These are phyloP conservation scores for Salix suchowensis DNA, from an alignment of 345 rosid species.

Conservation along the genomic window DNA sequence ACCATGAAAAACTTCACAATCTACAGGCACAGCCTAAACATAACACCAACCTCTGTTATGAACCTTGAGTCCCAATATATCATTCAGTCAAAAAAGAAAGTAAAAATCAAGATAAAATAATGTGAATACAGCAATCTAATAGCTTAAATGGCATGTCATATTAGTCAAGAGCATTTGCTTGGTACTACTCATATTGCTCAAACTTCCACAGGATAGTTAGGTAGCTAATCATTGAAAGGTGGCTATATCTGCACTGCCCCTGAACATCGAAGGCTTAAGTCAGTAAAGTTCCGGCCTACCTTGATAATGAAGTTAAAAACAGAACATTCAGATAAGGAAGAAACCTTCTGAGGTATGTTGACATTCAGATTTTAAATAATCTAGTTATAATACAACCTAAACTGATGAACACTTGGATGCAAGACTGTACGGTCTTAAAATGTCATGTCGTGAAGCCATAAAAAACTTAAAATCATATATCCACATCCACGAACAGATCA, in stretches of 20 bases:
- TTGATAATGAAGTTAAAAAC: neutral
- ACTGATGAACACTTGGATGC: neutral
- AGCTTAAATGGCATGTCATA: neutral
- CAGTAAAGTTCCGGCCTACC: neutral
- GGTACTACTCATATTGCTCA: neutral
- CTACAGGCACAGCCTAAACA: slow-evolving; percentile 82
- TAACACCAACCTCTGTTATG: slow-evolving; percentile 8
- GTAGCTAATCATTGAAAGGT: neutral
- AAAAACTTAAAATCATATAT: neutral
- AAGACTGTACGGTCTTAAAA: neutral
- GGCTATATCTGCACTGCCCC: neutral
- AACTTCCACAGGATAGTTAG: neutral
- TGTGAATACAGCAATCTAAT: neutral
- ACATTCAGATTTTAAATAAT: neutral
- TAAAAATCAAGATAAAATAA: neutral
- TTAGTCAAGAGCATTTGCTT: neutral
- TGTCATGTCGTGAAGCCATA: neutral
- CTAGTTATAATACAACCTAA: neutral
- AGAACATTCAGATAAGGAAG: neutral
- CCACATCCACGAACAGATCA: neutral
- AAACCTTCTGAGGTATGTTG: neutral
- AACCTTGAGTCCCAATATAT: slow-evolving; percentile 1
- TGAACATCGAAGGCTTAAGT: neutral
- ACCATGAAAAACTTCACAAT: slow-evolving; percentile 87
- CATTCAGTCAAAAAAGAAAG: neutral